Base-by-base conservation (phyloP, 176 grass and related monocot species). In the Cenchrus fungigraminus region DNA sequence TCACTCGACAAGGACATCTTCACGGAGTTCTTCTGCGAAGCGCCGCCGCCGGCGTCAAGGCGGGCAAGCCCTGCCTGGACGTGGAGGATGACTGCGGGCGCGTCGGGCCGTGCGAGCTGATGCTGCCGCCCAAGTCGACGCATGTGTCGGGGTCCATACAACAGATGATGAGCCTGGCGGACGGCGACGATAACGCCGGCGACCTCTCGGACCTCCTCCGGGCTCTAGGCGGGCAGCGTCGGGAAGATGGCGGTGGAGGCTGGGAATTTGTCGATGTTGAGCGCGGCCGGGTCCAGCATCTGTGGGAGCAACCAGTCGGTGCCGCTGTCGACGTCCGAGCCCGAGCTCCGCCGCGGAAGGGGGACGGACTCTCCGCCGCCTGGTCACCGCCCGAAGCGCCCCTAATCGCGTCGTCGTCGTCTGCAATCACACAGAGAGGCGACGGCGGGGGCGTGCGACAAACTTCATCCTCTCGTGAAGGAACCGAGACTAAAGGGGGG, bases 1-100 rank as follows among this genome's bases (percentile, higher is more conserved):
- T 81, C 92, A 45, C 85, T 91, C 34, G 95, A 94, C 8, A 94
- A 91, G 71, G 94, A 97, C 82, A 84, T 97, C 80, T 94, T 91
- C 85, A 66, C 87, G 7, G 94, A 97, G 5, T 85, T 97, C 59
- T 94, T 97, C 85, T 83, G 32, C 75, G 94, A 94, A 4, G 22
- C 79, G 19, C 87, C 66, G 0, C 12, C 31, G 20, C 43, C 4
- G 58, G 50, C 15, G 13, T n/a, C 42, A 77, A 45, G 6, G 68
- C 6, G 13, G 32, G 63, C 60, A 85, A 85, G 58, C 0, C 29
- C 5, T 29, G 63, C 53, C 43, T 16, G 58, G 82, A 77, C 10
- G 2, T 3, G 0, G 85, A 28, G 22, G 85, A 45, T 0, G 70
- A 53, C 8, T 52, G 54, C 16, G 31, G 28, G 44, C 31, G 20